Conservation (phyloP, 2,329 filamentous ascomycete genomes). For the Daldinia sp. region DNA sequence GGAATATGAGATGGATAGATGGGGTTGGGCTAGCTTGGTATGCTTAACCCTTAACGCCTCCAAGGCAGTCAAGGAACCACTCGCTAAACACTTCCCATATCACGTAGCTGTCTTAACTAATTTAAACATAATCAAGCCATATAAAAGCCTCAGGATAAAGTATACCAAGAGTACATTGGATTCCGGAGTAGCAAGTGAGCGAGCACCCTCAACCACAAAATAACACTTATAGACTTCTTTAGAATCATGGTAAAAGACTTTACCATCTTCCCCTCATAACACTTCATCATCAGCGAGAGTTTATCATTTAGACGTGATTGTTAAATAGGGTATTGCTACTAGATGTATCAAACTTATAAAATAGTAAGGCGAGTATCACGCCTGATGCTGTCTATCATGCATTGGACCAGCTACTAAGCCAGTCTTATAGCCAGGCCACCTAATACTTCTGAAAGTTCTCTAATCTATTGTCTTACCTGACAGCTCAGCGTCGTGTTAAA, state of each 20-base stretch:
- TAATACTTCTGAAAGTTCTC: neutral
- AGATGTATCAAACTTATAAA: neutral
- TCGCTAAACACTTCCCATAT: no score
- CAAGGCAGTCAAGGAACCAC: neutral
- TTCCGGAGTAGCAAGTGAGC: neutral
- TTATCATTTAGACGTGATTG: neutral
- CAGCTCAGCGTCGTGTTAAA: neutral
- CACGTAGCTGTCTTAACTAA: neutral
- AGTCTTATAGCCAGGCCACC: no score
- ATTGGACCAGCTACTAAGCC: neutral
- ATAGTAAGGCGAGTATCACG: neutral
- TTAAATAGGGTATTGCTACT: neutral
- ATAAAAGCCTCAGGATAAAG: neutral
- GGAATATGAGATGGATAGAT: constrained; percentile 4
- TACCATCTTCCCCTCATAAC: neutral
- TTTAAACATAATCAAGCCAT: neutral
- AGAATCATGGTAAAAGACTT: neutral
- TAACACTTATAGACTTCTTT: neutral
- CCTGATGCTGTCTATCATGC: neutral
- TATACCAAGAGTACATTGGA: neutral
- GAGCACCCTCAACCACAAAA: no score
- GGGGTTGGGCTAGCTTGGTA: neutral
- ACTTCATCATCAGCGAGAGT: neutral
- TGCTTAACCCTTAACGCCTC: neutral
- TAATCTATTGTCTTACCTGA: neutral